A percentile compares a stretch with the other conserved stretches of the same genome.
Evolutionary conservation across 2,329 filamentous ascomycete species (phyloP).

Genomic region (Cordyceps pruinosa): DNA sequence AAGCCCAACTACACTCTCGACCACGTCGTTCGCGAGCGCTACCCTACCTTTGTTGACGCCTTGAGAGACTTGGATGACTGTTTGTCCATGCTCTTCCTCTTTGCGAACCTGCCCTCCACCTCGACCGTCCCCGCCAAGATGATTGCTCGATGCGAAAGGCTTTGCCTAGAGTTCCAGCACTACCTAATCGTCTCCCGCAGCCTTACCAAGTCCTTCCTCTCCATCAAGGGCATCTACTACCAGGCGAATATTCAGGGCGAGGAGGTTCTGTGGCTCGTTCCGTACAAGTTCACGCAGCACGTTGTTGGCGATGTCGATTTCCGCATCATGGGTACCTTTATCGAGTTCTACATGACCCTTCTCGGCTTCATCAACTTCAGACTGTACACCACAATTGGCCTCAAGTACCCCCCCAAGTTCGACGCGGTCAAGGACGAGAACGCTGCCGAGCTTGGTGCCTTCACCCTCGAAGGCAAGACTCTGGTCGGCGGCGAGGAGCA

Average conservation of each 20-base stretch:
- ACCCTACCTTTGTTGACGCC: constrained; percentile 93
- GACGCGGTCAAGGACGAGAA: constrained; percentile 80
- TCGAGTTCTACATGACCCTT: constrained; percentile 97
- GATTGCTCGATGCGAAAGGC: constrained; percentile 85
- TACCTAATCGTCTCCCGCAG: constrained; percentile 91
- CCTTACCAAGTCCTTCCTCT: constrained; percentile 91
- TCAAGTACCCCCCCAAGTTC: constrained; percentile 95
- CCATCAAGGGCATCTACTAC: constrained; percentile 99
- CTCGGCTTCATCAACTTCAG: constrained; percentile 94
- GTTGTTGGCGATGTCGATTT: constrained; percentile 94
- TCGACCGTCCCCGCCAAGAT: constrained; percentile 88
- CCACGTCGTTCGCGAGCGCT: constrained; percentile 95
- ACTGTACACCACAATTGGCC: constrained; percentile 81
- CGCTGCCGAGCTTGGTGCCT: constrained; percentile 83
- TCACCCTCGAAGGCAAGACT: constrained; percentile 74
- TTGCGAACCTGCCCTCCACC: constrained; percentile 91
- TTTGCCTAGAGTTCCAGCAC: constrained; percentile 95
- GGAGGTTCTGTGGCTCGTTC: constrained; percentile 93
- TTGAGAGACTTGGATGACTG: constrained; percentile 94
- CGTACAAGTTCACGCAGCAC: constrained; percentile 95
- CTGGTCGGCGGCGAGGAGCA: constrained; percentile 46
- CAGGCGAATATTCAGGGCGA: constrained; percentile 96
- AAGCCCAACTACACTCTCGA: constrained; percentile 87
- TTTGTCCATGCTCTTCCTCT: constrained; percentile 92
- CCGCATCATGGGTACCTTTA: constrained; percentile 97